Evolutionary conservation across 805 yeast species (phyloP), one percentile per base, ranked within the genome.

Genomic region (Wilhelminamyces savonicus): DNA sequence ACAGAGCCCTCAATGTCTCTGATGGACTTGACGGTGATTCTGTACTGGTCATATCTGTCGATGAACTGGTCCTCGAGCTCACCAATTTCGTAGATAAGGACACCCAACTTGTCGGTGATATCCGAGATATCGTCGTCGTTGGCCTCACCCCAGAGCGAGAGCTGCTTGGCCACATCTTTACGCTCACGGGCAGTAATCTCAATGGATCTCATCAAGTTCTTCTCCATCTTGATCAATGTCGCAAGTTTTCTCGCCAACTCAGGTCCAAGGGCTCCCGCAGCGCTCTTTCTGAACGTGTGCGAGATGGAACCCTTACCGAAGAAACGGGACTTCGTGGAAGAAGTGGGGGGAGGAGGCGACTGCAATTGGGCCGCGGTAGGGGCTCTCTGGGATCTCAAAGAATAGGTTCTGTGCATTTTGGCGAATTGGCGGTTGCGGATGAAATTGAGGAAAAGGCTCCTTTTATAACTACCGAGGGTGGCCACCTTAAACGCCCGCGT

Each of bases 61-160:
- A 90, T 86, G 74, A 85, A 88, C 62, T 86, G 95, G 66, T 92
- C 97, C 71, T 90, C 97, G 54, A 92, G 77, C 73, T 90, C 97
- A 64, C 95, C 97, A 56, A 92, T 76, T 72, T 90, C 97, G 68
- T 80, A 90, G 53, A 92, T 78, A 44, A 90, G 72, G 32, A 90
- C 97, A 57, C 97, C 97, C 59, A 90, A 76, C 67, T 92, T 88
- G 67, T 90, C 98, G 46, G 97, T 90, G 42, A 90, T 87, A 62
- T 90, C 97, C 39, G 92, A 78, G 33, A 90, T 95, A 52, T 90
- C 98, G 52, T 90, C 97, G 58, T 90, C 97, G 56, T 88, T 87
- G 56, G 82, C 94, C 61, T 84, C 95, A 68, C 98, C 98, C 98
- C 98, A 90, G 46, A 81, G 60, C 21, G 97, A 87, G 59, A 90